Percentiles rank a stretch among this genome's conserved stretches.
These are phyloP conservation scores for Saccharomycodes ludwigii DNA, from an alignment of 805 yeast species.

Conservation along the genomic window DNA sequence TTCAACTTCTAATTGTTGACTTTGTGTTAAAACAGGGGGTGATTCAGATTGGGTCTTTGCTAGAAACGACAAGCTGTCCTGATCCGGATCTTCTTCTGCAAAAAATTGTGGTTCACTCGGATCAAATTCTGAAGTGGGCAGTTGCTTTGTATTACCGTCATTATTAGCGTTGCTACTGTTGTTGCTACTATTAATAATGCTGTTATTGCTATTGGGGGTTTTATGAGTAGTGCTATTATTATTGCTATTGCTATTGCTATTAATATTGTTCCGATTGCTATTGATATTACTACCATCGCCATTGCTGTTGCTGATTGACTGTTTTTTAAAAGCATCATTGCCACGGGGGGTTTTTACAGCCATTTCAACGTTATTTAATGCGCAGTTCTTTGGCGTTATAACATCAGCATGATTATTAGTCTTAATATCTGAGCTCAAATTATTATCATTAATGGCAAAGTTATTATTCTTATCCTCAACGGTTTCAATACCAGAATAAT, in stretches of 20 bases:
- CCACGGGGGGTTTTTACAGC: no score
- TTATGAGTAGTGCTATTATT: constrained; percentile 25
- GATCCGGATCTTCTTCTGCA: constrained; percentile 30
- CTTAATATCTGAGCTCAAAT: no score
- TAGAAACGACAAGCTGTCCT: not conserved
- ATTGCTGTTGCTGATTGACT: constrained; percentile 12
- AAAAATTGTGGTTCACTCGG: constrained; percentile 91
- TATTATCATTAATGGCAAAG: constrained; percentile 26
- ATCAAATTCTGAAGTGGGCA: constrained; percentile 59
- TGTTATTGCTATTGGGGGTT: constrained; percentile 9
- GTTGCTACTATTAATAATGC: constrained; percentile 2
- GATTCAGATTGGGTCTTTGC: no score
- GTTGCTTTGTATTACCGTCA: no score
- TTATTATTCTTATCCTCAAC: constrained; percentile 40
- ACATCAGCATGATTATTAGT: no score
- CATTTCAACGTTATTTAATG: no score
- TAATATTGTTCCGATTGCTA: constrained; percentile 8
- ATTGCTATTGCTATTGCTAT: constrained; percentile 9
- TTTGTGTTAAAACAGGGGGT: no score
- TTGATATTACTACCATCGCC: constrained; percentile 25
- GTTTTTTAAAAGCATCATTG: constrained; percentile 17
- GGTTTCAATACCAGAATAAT: constrained; percentile 64
- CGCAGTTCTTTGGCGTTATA: no score
- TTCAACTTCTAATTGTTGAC: not conserved
- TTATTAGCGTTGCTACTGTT: constrained; percentile 23